Conservation (phyloP, 345 rosid species). For the Dovyalis caffra region DNA sequence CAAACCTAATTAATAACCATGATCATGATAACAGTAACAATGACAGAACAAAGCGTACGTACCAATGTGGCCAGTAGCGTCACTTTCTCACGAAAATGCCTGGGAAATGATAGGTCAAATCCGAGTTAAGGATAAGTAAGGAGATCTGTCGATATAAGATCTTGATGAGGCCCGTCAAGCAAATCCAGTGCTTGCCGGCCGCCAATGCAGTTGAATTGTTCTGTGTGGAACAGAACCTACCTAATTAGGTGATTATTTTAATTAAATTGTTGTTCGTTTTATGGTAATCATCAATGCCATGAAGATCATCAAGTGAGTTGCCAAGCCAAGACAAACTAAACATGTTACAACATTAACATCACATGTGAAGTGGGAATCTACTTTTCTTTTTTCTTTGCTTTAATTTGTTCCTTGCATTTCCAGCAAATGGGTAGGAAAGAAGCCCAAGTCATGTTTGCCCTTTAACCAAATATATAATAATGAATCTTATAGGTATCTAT, state of each 20-base stretch:
- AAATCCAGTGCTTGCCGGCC: slow-evolving; percentile 8
- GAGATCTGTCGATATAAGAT: too few species aligned
- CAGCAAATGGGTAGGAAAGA: slow-evolving; percentile 35
- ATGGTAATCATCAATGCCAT: not conserved
- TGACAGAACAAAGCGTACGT: not conserved
- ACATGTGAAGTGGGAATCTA: slow-evolving; percentile 53
- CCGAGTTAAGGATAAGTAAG: not conserved
- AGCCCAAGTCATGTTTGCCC: slow-evolving; percentile 22
- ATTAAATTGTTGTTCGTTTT: not conserved
- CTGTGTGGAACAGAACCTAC: not conserved
- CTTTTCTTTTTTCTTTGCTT: slow-evolving; percentile 8
- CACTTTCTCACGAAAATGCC: slow-evolving; percentile 13
- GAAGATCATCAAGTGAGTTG: slow-evolving; percentile 1
- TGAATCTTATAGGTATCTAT: slow-evolving; percentile 11
- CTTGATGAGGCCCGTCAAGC: not conserved
- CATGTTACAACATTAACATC: slow-evolving; percentile 34
- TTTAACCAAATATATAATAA: slow-evolving; percentile 8
- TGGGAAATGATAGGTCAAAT: not conserved
- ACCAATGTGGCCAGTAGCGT: not conserved
- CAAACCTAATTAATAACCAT: not conserved
- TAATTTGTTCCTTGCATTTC: slow-evolving; percentile 32
- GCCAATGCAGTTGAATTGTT: not conserved
- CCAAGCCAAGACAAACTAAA: slow-evolving; percentile 27
- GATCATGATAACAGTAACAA: not conserved
- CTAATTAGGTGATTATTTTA: not conserved